A percentile compares a stretch with the other conserved stretches of the same genome.
Evolutionary conservation across 768 basidiomycete species (phyloP).

Genomic region (Tephrocybe sp.): DNA sequence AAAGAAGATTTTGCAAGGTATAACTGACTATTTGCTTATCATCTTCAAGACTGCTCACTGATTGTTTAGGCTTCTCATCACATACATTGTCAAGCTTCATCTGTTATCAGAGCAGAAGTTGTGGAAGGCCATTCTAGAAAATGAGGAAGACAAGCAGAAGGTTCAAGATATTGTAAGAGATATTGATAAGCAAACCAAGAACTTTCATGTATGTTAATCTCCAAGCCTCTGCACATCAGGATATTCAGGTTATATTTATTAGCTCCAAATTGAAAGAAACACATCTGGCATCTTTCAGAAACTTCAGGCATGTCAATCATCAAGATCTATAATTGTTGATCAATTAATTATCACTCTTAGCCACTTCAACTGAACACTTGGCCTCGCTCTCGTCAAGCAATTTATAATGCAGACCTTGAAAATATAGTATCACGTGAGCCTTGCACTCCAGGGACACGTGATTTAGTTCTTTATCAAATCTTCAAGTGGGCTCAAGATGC

Average conservation of each 20-base stretch:
- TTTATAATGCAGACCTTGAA: not conserved
- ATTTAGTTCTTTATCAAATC: conserved; percentile 18
- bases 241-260: not conserved
- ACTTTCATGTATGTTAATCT: conserved; percentile 12
- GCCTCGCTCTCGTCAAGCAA: not conserved
- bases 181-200: conserved; percentile 11
- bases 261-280: not conserved
- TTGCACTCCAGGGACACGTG: conserved; percentile 26
- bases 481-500: conserved; percentile 20
- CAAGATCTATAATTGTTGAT: not conserved
- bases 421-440: not conserved
- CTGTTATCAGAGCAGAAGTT: not conserved
- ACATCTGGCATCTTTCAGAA: not conserved
- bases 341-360: not conserved
- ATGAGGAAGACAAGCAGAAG: conserved; percentile 8
- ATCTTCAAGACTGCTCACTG: not conserved
- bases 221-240: not conserved
- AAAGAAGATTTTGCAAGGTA: not conserved
- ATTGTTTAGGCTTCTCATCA: not conserved
- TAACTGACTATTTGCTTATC: not conserved
- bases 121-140: conserved; percentile 8
- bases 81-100: not conserved
- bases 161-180: not conserved
- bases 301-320: not conserved
- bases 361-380: not conserved